Conservation (phyloP, 2,329 filamentous ascomycete genomes). For the Biscogniauxia mediterranea region DNA sequence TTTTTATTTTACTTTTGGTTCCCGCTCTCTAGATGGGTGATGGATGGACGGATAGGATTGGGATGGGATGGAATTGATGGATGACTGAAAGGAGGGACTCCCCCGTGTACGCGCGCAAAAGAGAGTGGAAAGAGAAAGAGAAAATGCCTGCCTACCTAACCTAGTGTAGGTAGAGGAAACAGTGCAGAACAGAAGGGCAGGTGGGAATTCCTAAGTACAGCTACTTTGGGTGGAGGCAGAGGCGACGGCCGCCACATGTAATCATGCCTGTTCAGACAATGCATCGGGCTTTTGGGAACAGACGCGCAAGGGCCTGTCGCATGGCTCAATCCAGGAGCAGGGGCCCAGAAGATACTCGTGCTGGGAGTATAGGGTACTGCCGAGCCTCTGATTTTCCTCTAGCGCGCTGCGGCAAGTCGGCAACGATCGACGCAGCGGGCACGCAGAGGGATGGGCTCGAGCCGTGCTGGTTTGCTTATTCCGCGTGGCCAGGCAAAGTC, state of each 20-base stretch:
- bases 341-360: conserved; percentile 10
- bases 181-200: background rate
- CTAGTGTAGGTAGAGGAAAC: conserved; percentile 8
- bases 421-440: background rate
- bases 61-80: conserved; percentile 1
- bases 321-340: conserved; percentile 26
- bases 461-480: conserved; percentile 21
- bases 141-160: background rate
- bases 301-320: conserved; percentile 23
- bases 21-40: background rate
- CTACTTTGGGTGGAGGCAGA: conserved; percentile 12
- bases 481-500: conserved; percentile 27
- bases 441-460: conserved; percentile 10
- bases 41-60: background rate
- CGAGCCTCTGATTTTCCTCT: conserved; percentile 8
- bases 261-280: conserved; percentile 20
- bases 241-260: conserved; percentile 14
- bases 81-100: conserved; percentile 19
- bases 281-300: conserved; percentile 22
- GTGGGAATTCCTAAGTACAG: conserved; percentile 4
- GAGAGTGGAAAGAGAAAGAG: background rate
- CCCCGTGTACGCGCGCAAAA: background rate
- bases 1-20: conserved; percentile 2
- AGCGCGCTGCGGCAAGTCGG: conserved; percentile 8
- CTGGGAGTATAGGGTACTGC: conserved; percentile 14